These are phyloP conservation scores for Chalara sp. DNA, from an alignment of 2,329 filamentous ascomycete genomes.

Conservation along the genomic window DNA sequence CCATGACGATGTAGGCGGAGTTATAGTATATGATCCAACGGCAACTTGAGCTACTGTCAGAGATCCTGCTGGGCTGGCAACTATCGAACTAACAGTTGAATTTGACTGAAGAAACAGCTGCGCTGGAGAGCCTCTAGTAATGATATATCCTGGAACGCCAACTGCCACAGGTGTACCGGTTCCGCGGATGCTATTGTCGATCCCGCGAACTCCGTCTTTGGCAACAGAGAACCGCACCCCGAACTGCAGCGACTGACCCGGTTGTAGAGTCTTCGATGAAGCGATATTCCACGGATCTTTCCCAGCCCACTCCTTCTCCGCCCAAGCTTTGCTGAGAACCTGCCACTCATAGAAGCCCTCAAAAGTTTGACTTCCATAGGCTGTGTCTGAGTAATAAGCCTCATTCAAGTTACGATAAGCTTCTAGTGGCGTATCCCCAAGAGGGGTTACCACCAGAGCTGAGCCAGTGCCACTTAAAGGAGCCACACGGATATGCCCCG, in stretches of 20 bases:
- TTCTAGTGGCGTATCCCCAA: slow-evolving; percentile 43
- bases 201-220: slow-evolving; percentile 34
- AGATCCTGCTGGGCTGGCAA: slow-evolving; percentile 31
- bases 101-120: slow-evolving; percentile 38
- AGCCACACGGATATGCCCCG: slow-evolving; percentile 48
- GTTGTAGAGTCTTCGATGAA: slow-evolving; percentile 36
- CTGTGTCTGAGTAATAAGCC: slow-evolving; percentile 29
- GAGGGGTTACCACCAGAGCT: slow-evolving; percentile 42
- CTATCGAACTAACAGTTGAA: slow-evolving; percentile 33
- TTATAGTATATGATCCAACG: slow-evolving; percentile 34
- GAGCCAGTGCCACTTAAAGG: slow-evolving; percentile 45
- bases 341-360: slow-evolving; percentile 58
- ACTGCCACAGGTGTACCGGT: slow-evolving; percentile 42
- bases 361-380: slow-evolving; percentile 47
- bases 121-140: slow-evolving; percentile 40
- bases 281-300: slow-evolving; percentile 48
- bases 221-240: slow-evolving; percentile 46
- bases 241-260: slow-evolving; percentile 39
- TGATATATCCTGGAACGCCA: slow-evolving; percentile 47
- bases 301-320: slow-evolving; percentile 47
- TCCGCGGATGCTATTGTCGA: slow-evolving; percentile 38
- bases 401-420: slow-evolving; percentile 48
- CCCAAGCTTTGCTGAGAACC: slow-evolving; percentile 44
- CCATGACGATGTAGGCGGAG: slow-evolving; percentile 36
- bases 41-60: slow-evolving; percentile 28